These are phyloP conservation scores for Tephrocybe sp. DNA, from an alignment of 768 basidiomycete genomes.

Conservation along the genomic window DNA sequence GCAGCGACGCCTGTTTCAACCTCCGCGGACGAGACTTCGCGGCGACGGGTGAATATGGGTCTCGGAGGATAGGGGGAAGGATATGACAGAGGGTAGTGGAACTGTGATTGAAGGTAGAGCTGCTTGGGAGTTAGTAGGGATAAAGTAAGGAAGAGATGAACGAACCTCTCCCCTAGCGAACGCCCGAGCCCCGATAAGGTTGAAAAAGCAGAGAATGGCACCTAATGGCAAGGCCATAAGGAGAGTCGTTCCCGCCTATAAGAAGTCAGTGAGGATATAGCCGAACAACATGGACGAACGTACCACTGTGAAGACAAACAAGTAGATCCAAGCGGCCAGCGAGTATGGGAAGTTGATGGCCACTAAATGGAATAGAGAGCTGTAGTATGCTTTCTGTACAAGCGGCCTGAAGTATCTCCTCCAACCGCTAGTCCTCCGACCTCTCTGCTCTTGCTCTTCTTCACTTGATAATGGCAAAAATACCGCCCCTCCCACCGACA, in stretches of 20 bases:
- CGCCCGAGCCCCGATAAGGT: conserved; percentile 70
- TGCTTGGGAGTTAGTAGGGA: conserved; percentile 20
- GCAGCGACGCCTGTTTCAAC: conserved; percentile 42
- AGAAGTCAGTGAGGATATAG: background rate
- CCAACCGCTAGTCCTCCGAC: conserved; percentile 30
- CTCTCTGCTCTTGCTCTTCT: conserved; percentile 11
- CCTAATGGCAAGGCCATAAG: conserved; percentile 81
- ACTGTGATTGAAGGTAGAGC: conserved; percentile 68
- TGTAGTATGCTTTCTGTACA: conserved; percentile 54
- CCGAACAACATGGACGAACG: conserved; percentile 24
- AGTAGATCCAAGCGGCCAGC: conserved; percentile 73
- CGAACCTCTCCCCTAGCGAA: conserved; percentile 73
- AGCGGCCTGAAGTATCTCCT: conserved; percentile 68
- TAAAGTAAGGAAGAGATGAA: background rate
- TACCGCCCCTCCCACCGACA: conserved; percentile 16
- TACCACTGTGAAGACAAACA: conserved; percentile 81
- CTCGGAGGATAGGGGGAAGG: conserved; percentile 64
- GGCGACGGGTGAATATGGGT: conserved; percentile 72
- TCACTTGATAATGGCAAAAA: conserved; percentile 12
- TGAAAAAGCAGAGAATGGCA: conserved; percentile 73
- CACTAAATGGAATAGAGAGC: conserved; percentile 65
- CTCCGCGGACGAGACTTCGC: conserved; percentile 48
- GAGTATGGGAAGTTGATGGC: conserved; percentile 81
- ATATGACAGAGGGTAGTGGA: conserved; percentile 68
- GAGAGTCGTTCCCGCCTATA: conserved; percentile 74